Percentiles rank a stretch among this genome's conserved stretches.
Evolutionary conservation across 2,329 filamentous ascomycete species (phyloP).

Genomic region (Pseudogymnoascus sp.): DNA sequence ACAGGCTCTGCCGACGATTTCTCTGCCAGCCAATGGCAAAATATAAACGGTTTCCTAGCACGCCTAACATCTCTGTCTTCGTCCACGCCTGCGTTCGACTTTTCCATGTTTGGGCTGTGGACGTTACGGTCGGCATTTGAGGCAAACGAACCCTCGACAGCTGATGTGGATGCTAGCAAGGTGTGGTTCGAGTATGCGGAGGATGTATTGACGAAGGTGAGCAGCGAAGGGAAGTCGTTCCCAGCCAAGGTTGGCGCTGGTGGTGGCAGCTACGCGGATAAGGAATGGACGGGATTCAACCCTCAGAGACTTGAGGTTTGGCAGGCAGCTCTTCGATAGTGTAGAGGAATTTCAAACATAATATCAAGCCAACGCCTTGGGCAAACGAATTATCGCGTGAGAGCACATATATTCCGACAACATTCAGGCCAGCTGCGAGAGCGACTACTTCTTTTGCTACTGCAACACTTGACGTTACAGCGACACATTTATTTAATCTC

Average conservation of each 20-base stretch:
- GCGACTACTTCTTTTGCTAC: too few relatives aligned
- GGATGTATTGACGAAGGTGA: slow-evolving; percentile 15
- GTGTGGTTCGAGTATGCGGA: slow-evolving; percentile 21
- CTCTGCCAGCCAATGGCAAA: slow-evolving; percentile 14
- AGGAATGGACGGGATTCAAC: slow-evolving; percentile 24
- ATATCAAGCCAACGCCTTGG: not conserved
- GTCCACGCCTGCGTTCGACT: slow-evolving; percentile 18
- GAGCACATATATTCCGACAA: not conserved
- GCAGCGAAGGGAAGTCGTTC: slow-evolving; percentile 11
- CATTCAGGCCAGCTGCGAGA: not conserved
- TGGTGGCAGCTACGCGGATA: slow-evolving; percentile 16
- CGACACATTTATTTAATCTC: too few relatives aligned
- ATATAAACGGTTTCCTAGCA: slow-evolving; percentile 22
- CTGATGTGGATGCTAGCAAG: slow-evolving; percentile 18
- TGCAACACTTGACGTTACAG: too few relatives aligned
- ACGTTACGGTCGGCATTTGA: slow-evolving; percentile 24
- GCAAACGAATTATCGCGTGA: not conserved
- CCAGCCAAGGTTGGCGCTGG: slow-evolving; percentile 15
- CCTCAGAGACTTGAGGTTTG: slow-evolving; percentile 22
- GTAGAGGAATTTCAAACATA: not conserved
- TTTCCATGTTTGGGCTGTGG: slow-evolving; percentile 25
- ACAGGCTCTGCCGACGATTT: slow-evolving; percentile 13
- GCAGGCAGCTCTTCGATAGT: slow-evolving; percentile 14
- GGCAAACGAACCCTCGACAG: slow-evolving; percentile 10
- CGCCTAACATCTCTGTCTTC: slow-evolving; percentile 19